phyloP scores from a whole-genome alignment of 192 early-diverging fungal species.

The Podila epigama region DNA sequence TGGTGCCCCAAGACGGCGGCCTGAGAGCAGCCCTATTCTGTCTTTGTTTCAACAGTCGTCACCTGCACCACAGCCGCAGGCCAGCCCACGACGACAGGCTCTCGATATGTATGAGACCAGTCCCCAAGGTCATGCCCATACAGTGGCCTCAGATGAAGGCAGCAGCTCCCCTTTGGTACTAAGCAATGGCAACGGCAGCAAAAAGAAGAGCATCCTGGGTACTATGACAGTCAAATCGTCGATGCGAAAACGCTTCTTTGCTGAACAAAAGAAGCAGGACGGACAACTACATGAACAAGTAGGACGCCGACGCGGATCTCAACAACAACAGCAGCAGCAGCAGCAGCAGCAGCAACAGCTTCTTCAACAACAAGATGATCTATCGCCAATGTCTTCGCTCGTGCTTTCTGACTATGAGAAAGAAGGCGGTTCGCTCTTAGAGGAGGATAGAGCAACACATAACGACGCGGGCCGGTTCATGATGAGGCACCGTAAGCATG shows the following conservation, averaged over 20 bases:
- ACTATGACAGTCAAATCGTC: constrained; percentile 43
- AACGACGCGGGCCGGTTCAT: background rate
- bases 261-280: constrained; percentile 35
- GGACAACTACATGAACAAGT: background rate
- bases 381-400: constrained; percentile 3
- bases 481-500: background rate
- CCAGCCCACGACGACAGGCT: constrained; percentile 4
- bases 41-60: background rate
- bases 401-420: background rate
- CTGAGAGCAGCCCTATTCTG: constrained; percentile 6
- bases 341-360: background rate
- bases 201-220: constrained; percentile 27
- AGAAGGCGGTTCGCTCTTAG: background rate
- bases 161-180: background rate
- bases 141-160: background rate
- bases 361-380: background rate
- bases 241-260: constrained; percentile 42
- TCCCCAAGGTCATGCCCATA: background rate
- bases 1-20: constrained; percentile 2
- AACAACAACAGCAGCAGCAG: constrained; percentile 7
- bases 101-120: background rate
- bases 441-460: background rate
- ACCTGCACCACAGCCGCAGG: background rate
- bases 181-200: too few species aligned
- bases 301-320: background rate